These are phyloP conservation scores for Cyberlindnera amylophila DNA, from an alignment of 805 yeast genomes.

Conservation along the genomic window DNA sequence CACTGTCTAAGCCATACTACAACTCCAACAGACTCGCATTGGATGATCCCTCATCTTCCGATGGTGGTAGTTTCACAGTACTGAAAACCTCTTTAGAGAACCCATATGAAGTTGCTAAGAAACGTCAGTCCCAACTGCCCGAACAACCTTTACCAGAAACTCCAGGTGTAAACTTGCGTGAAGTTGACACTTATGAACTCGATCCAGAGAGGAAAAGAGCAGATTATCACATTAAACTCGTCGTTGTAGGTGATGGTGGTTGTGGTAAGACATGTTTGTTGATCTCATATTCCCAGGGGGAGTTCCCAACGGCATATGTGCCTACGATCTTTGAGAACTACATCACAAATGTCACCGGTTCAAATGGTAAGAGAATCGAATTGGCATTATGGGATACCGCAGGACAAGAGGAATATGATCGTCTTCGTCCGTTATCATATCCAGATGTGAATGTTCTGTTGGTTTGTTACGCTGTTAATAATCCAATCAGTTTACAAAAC, in stretches of 20 bases:
- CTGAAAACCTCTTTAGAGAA: slow-evolving; percentile 24
- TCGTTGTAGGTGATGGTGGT: slow-evolving; percentile 86
- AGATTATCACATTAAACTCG: slow-evolving; percentile 50
- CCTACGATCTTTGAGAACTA: slow-evolving; percentile 85
- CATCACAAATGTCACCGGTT: slow-evolving; percentile 49
- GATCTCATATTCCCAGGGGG: slow-evolving; percentile 60
- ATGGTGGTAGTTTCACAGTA: slow-evolving; percentile 18
- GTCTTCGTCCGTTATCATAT: slow-evolving; percentile 74
- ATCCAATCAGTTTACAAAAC: slow-evolving; percentile 59
- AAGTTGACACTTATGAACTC: slow-evolving; percentile 27
- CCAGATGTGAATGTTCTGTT: slow-evolving; percentile 75
- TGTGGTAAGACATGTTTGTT: slow-evolving; percentile 86
- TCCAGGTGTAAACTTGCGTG: slow-evolving; percentile 7
- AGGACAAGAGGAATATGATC: slow-evolving; percentile 82
- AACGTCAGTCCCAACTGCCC: slow-evolving; percentile 16
- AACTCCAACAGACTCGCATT: slow-evolving; percentile 4
- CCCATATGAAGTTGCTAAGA: slow-evolving; percentile 29
- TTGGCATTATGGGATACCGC: slow-evolving; percentile 88
- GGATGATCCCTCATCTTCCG: slow-evolving; percentile 1
- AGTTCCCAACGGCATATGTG: slow-evolving; percentile 68
- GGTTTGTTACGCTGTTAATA: slow-evolving; percentile 71
- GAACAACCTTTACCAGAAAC: neutral
- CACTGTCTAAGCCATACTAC: slow-evolving; percentile 15
- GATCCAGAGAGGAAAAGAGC: slow-evolving; percentile 27
- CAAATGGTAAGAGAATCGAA: slow-evolving; percentile 52